Conservation (phyloP, 208 protist genomes). For the Trypanosoma caninum region DNA sequence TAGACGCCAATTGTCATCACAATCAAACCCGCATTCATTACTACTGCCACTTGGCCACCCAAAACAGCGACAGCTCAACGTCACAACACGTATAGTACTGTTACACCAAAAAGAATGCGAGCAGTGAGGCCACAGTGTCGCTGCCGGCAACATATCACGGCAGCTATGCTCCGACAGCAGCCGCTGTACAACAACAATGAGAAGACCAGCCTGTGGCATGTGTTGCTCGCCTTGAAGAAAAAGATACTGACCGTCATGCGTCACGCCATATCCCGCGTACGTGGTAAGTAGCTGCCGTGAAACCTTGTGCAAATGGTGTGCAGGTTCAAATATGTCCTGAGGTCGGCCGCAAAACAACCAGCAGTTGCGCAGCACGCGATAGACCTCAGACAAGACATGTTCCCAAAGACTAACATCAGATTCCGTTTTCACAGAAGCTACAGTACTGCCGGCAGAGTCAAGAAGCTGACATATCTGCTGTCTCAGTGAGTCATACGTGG, state of each 20-base stretch:
- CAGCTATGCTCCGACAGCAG: not conserved
- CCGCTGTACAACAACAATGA: slow-evolving; percentile 38
- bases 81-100: not conserved
- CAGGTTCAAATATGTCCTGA: slow-evolving; percentile 64
- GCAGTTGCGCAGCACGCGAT: slow-evolving; percentile 46
- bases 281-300: slow-evolving; percentile 48
- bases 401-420: too few species aligned
- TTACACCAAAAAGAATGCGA: not conserved
- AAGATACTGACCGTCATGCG: slow-evolving; percentile 38
- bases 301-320: slow-evolving; percentile 36
- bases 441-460: too few species aligned
- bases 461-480: not conserved
- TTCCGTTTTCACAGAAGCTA: too few species aligned
- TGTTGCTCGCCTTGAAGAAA: slow-evolving; percentile 46
- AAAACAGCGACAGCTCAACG: not conserved
- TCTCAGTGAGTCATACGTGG: not conserved
- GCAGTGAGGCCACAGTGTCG: not conserved
- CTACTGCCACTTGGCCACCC: not conserved
- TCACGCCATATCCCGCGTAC: slow-evolving; percentile 49
- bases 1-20: not conserved
- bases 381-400: slow-evolving; percentile 34
- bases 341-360: slow-evolving; percentile 51
- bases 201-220: slow-evolving; percentile 62
- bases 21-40: not conserved
- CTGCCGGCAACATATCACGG: too few species aligned